Percentiles rank a stretch among this genome's conserved stretches.
These are phyloP conservation scores for Claviceps pusilla DNA, from an alignment of 2,329 filamentous ascomycete genomes.

Conservation along the genomic window DNA sequence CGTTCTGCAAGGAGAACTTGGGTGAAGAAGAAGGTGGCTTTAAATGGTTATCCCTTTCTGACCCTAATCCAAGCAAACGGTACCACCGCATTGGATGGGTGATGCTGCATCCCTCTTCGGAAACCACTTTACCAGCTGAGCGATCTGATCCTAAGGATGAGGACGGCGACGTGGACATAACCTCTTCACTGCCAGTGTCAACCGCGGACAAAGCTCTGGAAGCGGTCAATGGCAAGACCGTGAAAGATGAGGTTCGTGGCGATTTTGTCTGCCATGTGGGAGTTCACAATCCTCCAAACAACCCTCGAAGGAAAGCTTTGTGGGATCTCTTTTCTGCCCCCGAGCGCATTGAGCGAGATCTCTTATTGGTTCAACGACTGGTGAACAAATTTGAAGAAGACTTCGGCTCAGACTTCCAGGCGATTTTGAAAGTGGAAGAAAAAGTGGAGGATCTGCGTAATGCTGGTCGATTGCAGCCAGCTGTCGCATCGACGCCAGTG, in stretches of 20 bases:
- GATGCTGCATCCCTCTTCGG: constrained; percentile 70
- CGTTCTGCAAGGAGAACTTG: constrained; percentile 85
- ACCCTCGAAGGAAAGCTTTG: constrained; percentile 82
- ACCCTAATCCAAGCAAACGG: constrained; percentile 91
- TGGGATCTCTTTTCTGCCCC: constrained; percentile 95
- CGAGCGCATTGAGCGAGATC: constrained; percentile 81
- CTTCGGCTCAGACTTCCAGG: constrained; percentile 62
- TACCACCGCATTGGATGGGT: constrained; percentile 98
- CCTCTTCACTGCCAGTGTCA: constrained; percentile 34
- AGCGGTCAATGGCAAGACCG: constrained; percentile 94
- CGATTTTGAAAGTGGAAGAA: constrained; percentile 67
- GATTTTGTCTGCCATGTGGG: constrained; percentile 97
- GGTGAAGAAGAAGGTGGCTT: constrained; percentile 84
- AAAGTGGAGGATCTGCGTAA: constrained; percentile 67
- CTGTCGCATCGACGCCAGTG: constrained; percentile 31
- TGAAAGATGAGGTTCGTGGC: constrained; percentile 82
- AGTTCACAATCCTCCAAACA: constrained; percentile 75
- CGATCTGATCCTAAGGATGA: constrained; percentile 60
- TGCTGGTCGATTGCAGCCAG: constrained; percentile 61
- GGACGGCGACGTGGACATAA: constrained; percentile 41
- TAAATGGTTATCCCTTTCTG: constrained; percentile 89
- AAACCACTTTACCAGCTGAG: constrained; percentile 50
- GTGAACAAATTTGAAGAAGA: constrained; percentile 76
- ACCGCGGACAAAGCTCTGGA: constrained; percentile 79
- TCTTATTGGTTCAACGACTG: constrained; percentile 67